Base-by-base conservation (phyloP, 192 early-diverging fungal genomes). In the Coemansia sp. region DNA sequence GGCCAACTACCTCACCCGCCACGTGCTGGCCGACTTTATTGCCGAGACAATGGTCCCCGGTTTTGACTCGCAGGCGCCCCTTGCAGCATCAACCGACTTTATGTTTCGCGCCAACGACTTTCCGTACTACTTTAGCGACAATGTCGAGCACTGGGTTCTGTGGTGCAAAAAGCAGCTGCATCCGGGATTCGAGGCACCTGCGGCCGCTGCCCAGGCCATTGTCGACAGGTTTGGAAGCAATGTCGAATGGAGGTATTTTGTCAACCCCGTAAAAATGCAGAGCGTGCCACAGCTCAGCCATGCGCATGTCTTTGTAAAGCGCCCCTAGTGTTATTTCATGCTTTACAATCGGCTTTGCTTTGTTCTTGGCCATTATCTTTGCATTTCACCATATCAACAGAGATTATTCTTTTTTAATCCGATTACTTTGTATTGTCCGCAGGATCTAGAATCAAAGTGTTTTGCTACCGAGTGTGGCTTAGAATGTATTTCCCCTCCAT, bases 231-330 rank as follows among this genome's bases (percentile, higher is more conserved):
- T 74, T 49, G 71, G 75, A 0, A 9, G 5, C 7, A 4, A 32
- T 4, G 54, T 68, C 19, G 72, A 82, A 38, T 74, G 80, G 68
- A 61, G 68, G 35, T 78, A 74, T 34, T 71, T 76, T 65, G 72
- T 82, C 50, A 82, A 82, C 42, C 71, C 80, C 0, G 56, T 70
- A 19, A 57, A 61, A 43, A 65, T 63, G 41, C 75, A 78, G 67
- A 78, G 75, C 53, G 75, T 82, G 46, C 71, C 74, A 38, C 75
- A 76, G 59, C 65, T 82, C 59, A 76, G 75, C 61, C 80, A 82
- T 56, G 80, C 80, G 1, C 80, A 78, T 25, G 75, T 78, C 9
- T 71, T 82, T 62, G 65, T 82, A 25, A 75, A 75, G 32, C 58
- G 57, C 11, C 53, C 32, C 23, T 55, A 55, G 25, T 48, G 19